Evolutionary conservation across 352 stramenopile genomes (phyloP).

Genomic region (Pythium oligandrum): DNA sequence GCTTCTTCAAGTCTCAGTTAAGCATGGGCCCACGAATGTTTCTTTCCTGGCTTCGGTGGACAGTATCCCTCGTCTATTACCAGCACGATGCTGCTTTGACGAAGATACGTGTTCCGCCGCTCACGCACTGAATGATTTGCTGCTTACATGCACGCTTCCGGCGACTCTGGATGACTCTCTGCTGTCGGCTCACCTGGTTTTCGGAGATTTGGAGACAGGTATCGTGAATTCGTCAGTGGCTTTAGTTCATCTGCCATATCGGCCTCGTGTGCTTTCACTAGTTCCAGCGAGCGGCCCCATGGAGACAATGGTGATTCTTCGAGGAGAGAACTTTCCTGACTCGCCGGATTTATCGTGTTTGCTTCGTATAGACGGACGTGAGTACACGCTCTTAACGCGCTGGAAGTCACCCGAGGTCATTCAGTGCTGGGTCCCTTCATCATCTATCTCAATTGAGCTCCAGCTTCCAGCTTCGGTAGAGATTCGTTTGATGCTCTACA

Average conservation of each 20-base stretch:
- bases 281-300: background rate
- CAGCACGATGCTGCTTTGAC: background rate
- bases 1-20: background rate
- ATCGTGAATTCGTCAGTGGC: background rate
- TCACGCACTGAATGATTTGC: background rate
- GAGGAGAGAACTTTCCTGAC: slow-evolving; percentile 11
- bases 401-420: slow-evolving; percentile 16
- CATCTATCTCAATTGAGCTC: background rate
- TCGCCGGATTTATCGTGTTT: slow-evolving; percentile 1
- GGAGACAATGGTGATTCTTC: slow-evolving; percentile 5
- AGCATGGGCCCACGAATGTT: background rate
- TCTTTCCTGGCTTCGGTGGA: background rate
- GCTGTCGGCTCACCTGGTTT: background rate
- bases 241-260: background rate
- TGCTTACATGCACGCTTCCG: too few relatives aligned
- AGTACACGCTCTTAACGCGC: slow-evolving; percentile 3
- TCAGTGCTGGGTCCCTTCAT: background rate
- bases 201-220: background rate
- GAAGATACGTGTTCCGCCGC: background rate
- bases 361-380: background rate
- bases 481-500: background rate
- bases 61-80: background rate
- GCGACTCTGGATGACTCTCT: background rate
- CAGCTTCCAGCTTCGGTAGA: background rate
- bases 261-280: background rate